Percentiles rank a stretch among this genome's conserved stretches.
These are phyloP conservation scores for Penicillium flavigenum DNA, from an alignment of 495 filamentous ascomycete species.

Conservation along the genomic window DNA sequence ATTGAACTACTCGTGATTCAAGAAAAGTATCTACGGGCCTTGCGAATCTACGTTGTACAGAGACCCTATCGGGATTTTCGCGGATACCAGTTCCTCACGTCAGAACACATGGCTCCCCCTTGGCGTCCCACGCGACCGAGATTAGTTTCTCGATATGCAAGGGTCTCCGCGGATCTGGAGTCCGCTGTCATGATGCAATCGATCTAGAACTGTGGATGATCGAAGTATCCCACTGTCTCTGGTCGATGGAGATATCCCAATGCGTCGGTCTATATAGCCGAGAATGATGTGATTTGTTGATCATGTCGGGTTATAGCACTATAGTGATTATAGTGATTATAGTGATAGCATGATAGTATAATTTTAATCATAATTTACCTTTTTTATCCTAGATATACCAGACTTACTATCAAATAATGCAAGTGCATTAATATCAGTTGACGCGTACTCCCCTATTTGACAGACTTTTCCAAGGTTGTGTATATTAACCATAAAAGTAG, in stretches of 20 bases:
- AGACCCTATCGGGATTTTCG: neutral
- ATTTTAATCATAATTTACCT: neutral
- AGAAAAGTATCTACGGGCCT: neutral
- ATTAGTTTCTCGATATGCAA: conserved; percentile 3
- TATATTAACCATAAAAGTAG: neutral
- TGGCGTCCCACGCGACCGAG: conserved; percentile 8
- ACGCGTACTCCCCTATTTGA: neutral
- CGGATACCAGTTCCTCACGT: neutral
- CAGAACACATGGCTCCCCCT: conserved; percentile 1
- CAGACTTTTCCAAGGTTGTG: neutral
- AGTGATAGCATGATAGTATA: neutral
- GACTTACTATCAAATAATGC: neutral
- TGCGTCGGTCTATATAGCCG: neutral
- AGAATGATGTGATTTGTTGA: neutral
- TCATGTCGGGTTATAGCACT: neutral
- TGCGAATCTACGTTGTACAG: neutral
- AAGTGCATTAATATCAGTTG: neutral
- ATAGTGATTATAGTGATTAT: neutral
- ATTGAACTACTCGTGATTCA: neutral
- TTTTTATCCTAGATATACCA: too few species aligned
- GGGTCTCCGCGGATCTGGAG: conserved; percentile 4
- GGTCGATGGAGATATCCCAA: neutral
- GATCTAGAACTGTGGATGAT: neutral
- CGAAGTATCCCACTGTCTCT: neutral
- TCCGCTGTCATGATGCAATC: conserved; percentile 7